Conservation (phyloP, 352 stramenopile species). For the Globisporangium parvum region DNA sequence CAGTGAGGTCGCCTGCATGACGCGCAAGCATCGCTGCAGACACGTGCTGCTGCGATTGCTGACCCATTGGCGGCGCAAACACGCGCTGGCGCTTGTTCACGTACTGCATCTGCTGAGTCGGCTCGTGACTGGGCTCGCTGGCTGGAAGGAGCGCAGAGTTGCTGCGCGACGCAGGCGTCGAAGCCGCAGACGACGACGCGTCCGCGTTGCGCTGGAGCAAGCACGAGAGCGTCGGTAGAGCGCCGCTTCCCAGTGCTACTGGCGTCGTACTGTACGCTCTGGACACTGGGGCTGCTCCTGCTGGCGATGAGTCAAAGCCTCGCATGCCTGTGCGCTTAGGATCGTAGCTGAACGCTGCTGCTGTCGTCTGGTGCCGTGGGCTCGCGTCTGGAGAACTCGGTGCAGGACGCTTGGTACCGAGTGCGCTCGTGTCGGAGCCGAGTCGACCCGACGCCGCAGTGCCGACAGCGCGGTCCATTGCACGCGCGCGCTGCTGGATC, state of each 20-base stretch:
- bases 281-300: not conserved
- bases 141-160: not conserved
- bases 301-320: not conserved
- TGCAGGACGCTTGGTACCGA: slow-evolving; percentile 7
- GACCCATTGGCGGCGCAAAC: slow-evolving; percentile 6
- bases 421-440: too few species aligned
- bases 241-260: not conserved
- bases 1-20: slow-evolving; percentile 1
- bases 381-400: not conserved
- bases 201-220: slow-evolving; percentile 14
- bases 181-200: slow-evolving; percentile 1
- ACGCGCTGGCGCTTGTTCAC: slow-evolving; percentile 12
- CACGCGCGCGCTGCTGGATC: slow-evolving; percentile 2
- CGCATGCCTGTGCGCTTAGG: not conserved
- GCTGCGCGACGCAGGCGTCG: not conserved
- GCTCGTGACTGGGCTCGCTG: not conserved
- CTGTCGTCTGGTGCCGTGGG: not conserved
- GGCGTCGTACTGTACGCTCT: not conserved
- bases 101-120: not conserved
- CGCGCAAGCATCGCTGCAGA: not conserved
- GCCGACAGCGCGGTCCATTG: not conserved
- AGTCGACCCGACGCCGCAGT: not conserved
- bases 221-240: slow-evolving; percentile 14
- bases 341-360: slow-evolving; percentile 3
- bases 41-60: not conserved